Evolutionary conservation across 257 asterid species (phyloP).

Genomic region (Cynanchum wilfordii): DNA sequence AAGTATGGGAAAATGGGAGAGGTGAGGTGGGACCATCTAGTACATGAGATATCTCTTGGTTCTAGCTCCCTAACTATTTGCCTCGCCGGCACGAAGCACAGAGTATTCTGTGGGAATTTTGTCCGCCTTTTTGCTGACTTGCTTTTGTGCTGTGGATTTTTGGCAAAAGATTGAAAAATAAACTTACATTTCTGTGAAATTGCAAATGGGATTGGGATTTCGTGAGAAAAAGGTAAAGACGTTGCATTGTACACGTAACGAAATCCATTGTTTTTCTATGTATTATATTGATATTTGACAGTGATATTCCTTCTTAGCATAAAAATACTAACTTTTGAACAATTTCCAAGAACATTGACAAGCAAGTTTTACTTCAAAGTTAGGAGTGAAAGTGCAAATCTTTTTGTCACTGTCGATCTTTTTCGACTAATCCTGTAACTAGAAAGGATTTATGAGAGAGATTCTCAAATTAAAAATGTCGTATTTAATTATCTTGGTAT

Average conservation of each 20-base stretch:
- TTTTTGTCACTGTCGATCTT: too few relatives aligned
- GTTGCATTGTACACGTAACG: neutral
- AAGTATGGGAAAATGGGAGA: neutral
- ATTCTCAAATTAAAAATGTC: too few relatives aligned
- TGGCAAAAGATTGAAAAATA: neutral
- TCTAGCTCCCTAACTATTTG: neutral
- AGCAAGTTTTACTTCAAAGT: neutral
- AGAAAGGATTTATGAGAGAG: too few relatives aligned
- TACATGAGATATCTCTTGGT: neutral
- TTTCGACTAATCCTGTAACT: too few relatives aligned
- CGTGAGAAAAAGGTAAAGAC: neutral
- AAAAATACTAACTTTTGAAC: too few relatives aligned
- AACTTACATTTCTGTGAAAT: neutral
- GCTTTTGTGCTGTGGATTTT: neutral
- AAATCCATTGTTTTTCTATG: neutral
- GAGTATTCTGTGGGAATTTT: neutral
- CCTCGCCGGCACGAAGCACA: conserved; percentile 7
- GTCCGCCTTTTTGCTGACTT: neutral
- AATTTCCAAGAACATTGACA: too few relatives aligned
- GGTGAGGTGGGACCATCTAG: conserved; percentile 8
- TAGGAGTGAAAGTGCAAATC: too few relatives aligned
- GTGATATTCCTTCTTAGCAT: neutral
- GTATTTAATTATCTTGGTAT: too few relatives aligned
- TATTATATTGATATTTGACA: neutral
- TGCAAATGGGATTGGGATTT: conserved; percentile 2